phyloP scores from a whole-genome alignment of 148 eudicot genomes.

The Drosera capensis region DNA sequence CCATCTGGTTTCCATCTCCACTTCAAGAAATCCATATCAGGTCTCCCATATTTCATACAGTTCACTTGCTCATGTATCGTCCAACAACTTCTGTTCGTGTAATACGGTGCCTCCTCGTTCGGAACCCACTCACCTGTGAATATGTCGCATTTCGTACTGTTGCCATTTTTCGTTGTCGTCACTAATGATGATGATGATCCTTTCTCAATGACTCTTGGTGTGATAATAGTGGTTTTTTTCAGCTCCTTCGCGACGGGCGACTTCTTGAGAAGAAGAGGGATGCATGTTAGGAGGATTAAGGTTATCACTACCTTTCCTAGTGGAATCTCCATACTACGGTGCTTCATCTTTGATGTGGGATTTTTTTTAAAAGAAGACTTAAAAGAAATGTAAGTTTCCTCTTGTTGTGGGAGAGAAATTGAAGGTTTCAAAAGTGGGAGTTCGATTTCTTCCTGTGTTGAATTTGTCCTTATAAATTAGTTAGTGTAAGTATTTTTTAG shows the following conservation, averaged over 20 bases:
- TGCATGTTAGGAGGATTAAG: background rate
- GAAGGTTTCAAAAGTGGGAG: no score
- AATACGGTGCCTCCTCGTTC: slow-evolving; percentile 3
- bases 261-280: background rate
- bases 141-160: slow-evolving; percentile 1
- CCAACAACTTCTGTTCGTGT: slow-evolving; percentile 3
- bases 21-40: slow-evolving; percentile 4
- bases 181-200: no score
- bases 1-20: slow-evolving; percentile 9
- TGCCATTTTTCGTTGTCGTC: no score
- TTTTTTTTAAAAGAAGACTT: background rate
- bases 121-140: slow-evolving; percentile 4
- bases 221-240: background rate
- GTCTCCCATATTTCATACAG: slow-evolving; percentile 6
- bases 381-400: no score
- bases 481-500: no score
- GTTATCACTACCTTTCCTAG: background rate
- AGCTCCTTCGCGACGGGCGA: background rate
- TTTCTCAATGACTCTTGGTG: background rate
- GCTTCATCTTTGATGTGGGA: background rate
- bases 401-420: no score
- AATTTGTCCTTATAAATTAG: no score
- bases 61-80: slow-evolving; percentile 1
- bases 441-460: no score
- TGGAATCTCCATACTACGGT: background rate